phyloP scores from a whole-genome alignment of 371 early-diverging fungal genomes.

The Rhizopus stolonifer region DNA sequence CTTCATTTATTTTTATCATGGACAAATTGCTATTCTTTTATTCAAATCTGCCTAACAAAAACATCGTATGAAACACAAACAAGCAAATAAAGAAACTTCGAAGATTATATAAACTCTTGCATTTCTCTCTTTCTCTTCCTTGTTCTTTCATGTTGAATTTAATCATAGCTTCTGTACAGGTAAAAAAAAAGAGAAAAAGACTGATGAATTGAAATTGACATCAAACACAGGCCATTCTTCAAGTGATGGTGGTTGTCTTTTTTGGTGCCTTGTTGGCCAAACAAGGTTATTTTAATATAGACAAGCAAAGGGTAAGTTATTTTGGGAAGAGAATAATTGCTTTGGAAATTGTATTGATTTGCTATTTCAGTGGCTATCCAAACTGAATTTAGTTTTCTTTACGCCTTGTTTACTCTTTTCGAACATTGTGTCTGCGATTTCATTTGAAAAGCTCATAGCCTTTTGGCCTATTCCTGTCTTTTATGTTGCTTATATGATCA shows the following conservation, averaged over 20 bases:
- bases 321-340: no score
- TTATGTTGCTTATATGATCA: slow-evolving; percentile 44
- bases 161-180: slow-evolving; percentile 22
- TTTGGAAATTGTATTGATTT: not conserved
- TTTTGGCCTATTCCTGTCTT: slow-evolving; percentile 74
- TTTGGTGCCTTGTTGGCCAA: slow-evolving; percentile 52
- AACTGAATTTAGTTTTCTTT: slow-evolving; percentile 63
- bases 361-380: slow-evolving; percentile 55
- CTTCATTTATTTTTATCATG: slow-evolving; percentile 97
- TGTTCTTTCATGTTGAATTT: slow-evolving; percentile 15
- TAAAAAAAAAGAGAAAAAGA: not conserved
- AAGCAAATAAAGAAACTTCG: not conserved
- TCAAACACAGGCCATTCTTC: slow-evolving; percentile 51
- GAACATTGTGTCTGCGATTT: slow-evolving; percentile 64
- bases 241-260: slow-evolving; percentile 58
- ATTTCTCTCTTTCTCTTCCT: not conserved
- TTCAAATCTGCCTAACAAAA: slow-evolving; percentile 84
- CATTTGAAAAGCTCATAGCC: slow-evolving; percentile 56
- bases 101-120: no score
- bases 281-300: slow-evolving; percentile 47
- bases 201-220: not conserved
- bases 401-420: slow-evolving; percentile 69
- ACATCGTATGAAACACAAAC: not conserved
- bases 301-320: slow-evolving; percentile 54
- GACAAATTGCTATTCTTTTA: slow-evolving; percentile 92